Conservation (phyloP, 2,329 filamentous ascomycete genomes). For the Fusarium verrucosum region DNA sequence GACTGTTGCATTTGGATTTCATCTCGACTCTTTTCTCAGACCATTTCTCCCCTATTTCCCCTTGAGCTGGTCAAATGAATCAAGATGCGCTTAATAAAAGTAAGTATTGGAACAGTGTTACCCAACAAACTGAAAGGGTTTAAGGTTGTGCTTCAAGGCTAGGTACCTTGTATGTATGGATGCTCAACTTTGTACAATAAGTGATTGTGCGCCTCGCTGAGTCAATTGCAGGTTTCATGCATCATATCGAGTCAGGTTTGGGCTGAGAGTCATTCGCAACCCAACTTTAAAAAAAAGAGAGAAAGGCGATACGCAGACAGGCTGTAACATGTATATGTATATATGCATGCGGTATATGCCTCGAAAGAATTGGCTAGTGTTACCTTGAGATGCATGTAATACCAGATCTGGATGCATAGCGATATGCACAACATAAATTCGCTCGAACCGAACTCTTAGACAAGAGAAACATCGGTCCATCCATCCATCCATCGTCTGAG, state of each 20-base stretch:
- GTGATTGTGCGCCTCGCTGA: conserved; percentile 5
- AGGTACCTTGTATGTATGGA: not conserved
- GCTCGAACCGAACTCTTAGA: conserved; percentile 14
- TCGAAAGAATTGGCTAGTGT: conserved; percentile 4
- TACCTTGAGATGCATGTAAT: conserved; percentile 28
- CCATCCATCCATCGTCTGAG: not conserved
- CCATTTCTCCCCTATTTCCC: conserved; percentile 15
- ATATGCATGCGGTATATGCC: not conserved
- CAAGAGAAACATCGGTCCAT: not conserved
- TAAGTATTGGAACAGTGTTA: conserved; percentile 29
- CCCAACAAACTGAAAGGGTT: conserved; percentile 22
- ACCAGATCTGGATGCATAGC: conserved; percentile 37
- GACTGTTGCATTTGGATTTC: conserved; percentile 13
- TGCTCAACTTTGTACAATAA: conserved; percentile 11
- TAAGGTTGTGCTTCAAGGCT: conserved; percentile 20
- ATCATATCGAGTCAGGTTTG: conserved; percentile 28
- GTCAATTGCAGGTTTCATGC: conserved; percentile 26
- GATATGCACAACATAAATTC: conserved; percentile 41
- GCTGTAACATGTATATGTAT: not conserved
- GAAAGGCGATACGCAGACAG: conserved; percentile 2
- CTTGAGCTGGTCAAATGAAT: not conserved
- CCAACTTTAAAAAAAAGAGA: too few relatives aligned
- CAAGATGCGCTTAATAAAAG: not conserved
- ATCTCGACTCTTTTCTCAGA: conserved; percentile 28
- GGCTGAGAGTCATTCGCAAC: conserved; percentile 22